Evolutionary conservation across 257 asterid species (phyloP).

Genomic region (Misopates orontium): DNA sequence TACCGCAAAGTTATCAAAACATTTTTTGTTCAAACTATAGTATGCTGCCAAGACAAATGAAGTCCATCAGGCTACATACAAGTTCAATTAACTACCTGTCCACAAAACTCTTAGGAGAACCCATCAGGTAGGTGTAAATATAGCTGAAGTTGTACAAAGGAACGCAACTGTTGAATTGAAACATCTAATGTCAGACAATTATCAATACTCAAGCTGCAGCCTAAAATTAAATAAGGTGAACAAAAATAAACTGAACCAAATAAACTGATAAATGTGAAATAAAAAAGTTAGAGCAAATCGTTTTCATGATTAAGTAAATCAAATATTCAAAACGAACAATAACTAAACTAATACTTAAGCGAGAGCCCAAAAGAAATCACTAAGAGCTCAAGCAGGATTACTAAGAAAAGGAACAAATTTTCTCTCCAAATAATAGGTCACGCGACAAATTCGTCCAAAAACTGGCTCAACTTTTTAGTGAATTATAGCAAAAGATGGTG

Average conservation of each 20-base stretch:
- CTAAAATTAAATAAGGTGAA: conserved; percentile 4
- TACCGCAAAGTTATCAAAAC: conserved; percentile 10
- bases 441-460: no score
- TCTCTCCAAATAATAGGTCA: no score
- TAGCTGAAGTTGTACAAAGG: conserved; percentile 95
- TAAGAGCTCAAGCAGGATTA: no score
- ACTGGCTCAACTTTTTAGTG: no score
- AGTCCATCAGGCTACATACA: conserved; percentile 22
- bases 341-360: no score
- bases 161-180: conserved; percentile 70
- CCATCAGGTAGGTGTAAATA: conserved; percentile 70
- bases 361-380: no score
- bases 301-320: no score
- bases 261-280: conserved; percentile 8
- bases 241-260: conserved; percentile 10
- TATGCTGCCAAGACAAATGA: conserved; percentile 1
- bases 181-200: conserved; percentile 31
- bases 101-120: conserved; percentile 89
- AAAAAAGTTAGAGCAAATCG: not conserved
- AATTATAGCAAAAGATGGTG: no score
- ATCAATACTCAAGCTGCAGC: conserved; percentile 24
- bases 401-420: no score
- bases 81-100: conserved; percentile 63
- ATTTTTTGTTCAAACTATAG: not conserved
- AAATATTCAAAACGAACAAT: no score